Percentiles rank a stretch among this genome's conserved stretches.
These are phyloP conservation scores for Phytophthora foliorum DNA, from an alignment of 352 stramenopile genomes.

Conservation along the genomic window DNA sequence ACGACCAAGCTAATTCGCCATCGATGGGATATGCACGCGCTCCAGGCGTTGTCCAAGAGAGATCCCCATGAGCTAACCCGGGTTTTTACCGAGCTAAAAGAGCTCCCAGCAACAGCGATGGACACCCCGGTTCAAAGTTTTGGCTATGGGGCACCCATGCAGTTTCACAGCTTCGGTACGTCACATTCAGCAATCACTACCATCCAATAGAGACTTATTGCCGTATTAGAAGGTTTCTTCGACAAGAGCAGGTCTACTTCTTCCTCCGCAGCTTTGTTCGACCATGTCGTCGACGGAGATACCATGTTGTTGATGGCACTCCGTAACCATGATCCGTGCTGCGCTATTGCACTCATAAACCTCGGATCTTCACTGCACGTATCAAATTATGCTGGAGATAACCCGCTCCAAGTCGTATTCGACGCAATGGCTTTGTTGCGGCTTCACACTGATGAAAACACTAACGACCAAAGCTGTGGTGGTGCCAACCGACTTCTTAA, in stretches of 20 bases:
- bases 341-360: conserved; percentile 46
- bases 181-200: background rate
- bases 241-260: conserved; percentile 21
- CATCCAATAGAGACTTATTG: background rate
- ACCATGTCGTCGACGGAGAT: conserved; percentile 54
- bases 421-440: conserved; percentile 40
- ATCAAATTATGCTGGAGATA: conserved; percentile 43
- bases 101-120: conserved; percentile 36
- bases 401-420: conserved; percentile 49
- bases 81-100: conserved; percentile 49
- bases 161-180: conserved; percentile 64
- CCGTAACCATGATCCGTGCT: conserved; percentile 47
- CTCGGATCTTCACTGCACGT: conserved; percentile 39
- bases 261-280: conserved; percentile 39
- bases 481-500: conserved; percentile 20
- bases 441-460: conserved; percentile 27
- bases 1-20: conserved; percentile 47
- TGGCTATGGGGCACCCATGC: conserved; percentile 55
- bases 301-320: conserved; percentile 64
- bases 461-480: background rate
- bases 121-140: conserved; percentile 52
- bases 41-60: conserved; percentile 51
- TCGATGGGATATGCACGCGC: conserved; percentile 69
- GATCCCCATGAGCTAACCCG: conserved; percentile 46
- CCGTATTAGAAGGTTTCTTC: conserved; percentile 60